phyloP scores from a whole-genome alignment of 495 filamentous ascomycete genomes.

The Bacidia gigantensis region DNA sequence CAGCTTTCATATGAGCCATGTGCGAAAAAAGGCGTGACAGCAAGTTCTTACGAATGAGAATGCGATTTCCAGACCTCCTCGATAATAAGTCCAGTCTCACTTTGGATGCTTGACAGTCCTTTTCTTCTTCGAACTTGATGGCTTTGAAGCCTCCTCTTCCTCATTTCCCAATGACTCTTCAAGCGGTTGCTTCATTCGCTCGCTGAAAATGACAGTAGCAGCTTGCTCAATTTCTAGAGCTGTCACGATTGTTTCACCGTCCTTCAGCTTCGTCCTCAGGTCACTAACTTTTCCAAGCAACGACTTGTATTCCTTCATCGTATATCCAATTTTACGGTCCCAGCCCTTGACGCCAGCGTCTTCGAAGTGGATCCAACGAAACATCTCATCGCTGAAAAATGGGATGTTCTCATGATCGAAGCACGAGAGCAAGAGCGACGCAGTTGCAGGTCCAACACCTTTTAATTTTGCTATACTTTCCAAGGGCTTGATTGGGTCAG shows the following conservation, averaged over 20 bases:
- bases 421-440: constrained; percentile 33
- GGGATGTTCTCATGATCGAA: constrained; percentile 25
- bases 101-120: too few relatives aligned
- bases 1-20: too few relatives aligned
- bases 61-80: too few relatives aligned
- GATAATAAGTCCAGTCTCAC: too few relatives aligned
- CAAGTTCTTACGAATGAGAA: too few relatives aligned
- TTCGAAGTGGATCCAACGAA: constrained; percentile 30
- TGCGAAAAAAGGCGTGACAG: too few relatives aligned
- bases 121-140: too few relatives aligned
- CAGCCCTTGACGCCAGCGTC: constrained; percentile 23
- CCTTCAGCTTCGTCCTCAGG: constrained; percentile 21
- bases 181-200: too few relatives aligned
- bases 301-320: constrained; percentile 29
- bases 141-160: too few relatives aligned
- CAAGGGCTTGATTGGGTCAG: constrained; percentile 15
- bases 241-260: too few relatives aligned
- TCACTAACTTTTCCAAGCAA: constrained; percentile 22
- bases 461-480: constrained; percentile 24
- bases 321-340: constrained; percentile 35
- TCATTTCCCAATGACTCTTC: too few relatives aligned
- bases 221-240: constrained; percentile 46
- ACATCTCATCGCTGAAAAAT: constrained; percentile 42
- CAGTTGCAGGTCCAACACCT: constrained; percentile 41
- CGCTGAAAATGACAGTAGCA: constrained; percentile 32